Evolutionary conservation across 2,329 filamentous ascomycete species (phyloP), one percentile per base, ranked within the genome.

Genomic region (Trichophyton equinum): DNA sequence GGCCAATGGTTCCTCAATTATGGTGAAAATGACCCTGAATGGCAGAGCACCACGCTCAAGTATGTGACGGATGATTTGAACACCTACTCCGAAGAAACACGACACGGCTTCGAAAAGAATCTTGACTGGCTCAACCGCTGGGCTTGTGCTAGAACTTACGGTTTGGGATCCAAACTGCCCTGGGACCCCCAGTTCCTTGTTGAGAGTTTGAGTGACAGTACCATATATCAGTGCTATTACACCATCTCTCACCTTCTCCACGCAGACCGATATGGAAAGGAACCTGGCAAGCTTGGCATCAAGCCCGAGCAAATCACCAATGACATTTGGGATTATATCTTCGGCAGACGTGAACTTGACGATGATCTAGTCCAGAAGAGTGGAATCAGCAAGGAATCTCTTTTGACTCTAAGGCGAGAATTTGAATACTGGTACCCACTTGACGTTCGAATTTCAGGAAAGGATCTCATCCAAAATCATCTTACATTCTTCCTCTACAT

Each of bases 1-100:
- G 92, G 96, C 68, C 94, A 99, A 76, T 99, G 94, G 91, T 99
- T 95, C 77, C 79, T 99, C 68, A 92, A 96, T 76, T 99, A 99
- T 70, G 94, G 94, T 64, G 88, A 91, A 75, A 89, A 89, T 64
- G 83, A 86, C 67, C 76, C 77, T 49, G 82, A 86, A 57, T 97
- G 94, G 94, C 88, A 88, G 70, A 77, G 88, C 64, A 79, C 82
- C 49, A 89, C 88, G 13, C 78, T 91, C 60, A 81, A 86, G 66
- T 86, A 88, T 71, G 84, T 95, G 55, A 82, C 83, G 60, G 84
- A 85, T 69, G 82, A 80, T 61, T 77, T 96, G 64, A 88, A 96
- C 74, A 89, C 88, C 6, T 97, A 88, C 76, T 84, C 81, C n/a
- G 73, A 78, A 36, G 88, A 91, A 71, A 86, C 89, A 57, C 87